Conservation (phyloP, 371 early-diverging fungal genomes). For the Rhizomucor miehei region DNA sequence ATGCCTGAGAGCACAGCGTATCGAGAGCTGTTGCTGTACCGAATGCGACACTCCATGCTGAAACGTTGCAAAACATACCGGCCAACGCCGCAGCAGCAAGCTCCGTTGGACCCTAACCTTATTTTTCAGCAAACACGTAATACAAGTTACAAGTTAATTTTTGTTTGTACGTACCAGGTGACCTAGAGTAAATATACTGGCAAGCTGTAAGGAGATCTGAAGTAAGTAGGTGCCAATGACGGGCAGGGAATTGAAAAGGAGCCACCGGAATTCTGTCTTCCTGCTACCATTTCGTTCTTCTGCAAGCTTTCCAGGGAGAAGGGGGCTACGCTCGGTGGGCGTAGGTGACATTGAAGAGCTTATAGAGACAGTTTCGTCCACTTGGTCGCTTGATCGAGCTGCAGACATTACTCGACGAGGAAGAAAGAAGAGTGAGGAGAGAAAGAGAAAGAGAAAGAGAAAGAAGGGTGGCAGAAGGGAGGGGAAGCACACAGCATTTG, state of each 20-base stretch:
- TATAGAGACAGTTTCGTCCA: conserved; percentile 4
- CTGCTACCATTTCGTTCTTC: conserved; percentile 8
- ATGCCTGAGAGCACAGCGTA: conserved; percentile 87
- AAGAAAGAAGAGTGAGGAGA: background rate
- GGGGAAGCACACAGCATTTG: background rate
- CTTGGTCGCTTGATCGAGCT: conserved; percentile 4
- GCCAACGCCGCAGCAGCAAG: conserved; percentile 77
- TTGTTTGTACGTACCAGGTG: conserved; percentile 48
- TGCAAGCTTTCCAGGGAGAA: conserved; percentile 9
- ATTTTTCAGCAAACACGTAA: conserved; percentile 19
- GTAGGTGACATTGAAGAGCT: conserved; percentile 11
- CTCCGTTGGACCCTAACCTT: conserved; percentile 57
- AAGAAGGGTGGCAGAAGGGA: conserved; percentile 1
- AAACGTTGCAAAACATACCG: conserved; percentile 80
- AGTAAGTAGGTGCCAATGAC: conserved; percentile 62
- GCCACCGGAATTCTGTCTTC: conserved; percentile 33
- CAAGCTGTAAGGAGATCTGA: conserved; percentile 62
- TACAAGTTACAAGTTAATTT: background rate
- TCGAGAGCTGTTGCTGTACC: conserved; percentile 84
- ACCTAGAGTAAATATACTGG: conserved; percentile 62
- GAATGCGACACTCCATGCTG: conserved; percentile 77
- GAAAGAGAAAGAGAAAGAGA: background rate
- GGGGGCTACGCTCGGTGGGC: conserved; percentile 13
- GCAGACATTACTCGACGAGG: no score
- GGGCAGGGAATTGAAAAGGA: conserved; percentile 54